Conservation (phyloP, 495 filamentous ascomycete genomes). For the Penicillium cinerascens region DNA sequence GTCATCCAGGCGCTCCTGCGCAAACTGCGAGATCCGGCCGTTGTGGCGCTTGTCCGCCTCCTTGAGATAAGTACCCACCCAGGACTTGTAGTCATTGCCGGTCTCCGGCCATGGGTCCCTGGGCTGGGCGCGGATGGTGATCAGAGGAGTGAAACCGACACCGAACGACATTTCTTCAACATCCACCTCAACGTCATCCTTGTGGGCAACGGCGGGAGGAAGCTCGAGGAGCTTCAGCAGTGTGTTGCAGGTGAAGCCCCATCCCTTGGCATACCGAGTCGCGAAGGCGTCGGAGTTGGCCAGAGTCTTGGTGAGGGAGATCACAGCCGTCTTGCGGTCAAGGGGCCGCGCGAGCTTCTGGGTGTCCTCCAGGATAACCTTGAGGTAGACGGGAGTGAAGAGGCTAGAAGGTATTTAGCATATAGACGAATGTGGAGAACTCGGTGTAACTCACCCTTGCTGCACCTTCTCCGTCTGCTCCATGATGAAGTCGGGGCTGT, state of each 20-base stretch:
- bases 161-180: conserved; percentile 94
- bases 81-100: conserved; percentile 65
- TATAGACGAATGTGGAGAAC: not conserved
- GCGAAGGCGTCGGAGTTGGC: conserved; percentile 78
- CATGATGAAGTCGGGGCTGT: conserved; percentile 88
- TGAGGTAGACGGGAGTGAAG: conserved; percentile 79
- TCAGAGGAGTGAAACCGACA: conserved; percentile 85
- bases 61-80: conserved; percentile 72
- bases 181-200: conserved; percentile 81
- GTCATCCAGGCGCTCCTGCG: conserved; percentile 54
- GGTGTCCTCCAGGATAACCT: conserved; percentile 81
- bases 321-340: conserved; percentile 90
- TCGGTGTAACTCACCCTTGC: conserved; percentile 47
- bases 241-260: conserved; percentile 80
- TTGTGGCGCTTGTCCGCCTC: conserved; percentile 53
- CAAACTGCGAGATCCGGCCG: conserved; percentile 54
- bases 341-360: conserved; percentile 78
- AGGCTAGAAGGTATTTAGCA: conserved; percentile 48
- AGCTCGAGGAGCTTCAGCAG: conserved; percentile 85
- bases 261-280: conserved; percentile 68
- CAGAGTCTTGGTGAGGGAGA: conserved; percentile 87
- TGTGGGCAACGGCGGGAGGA: conserved; percentile 66
- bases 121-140: conserved; percentile 69
- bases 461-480: conserved; percentile 76
- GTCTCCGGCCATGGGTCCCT: conserved; percentile 81